phyloP scores from a whole-genome alignment of 1,284 basidiomycete species.

The Phlebopus sp. region DNA sequence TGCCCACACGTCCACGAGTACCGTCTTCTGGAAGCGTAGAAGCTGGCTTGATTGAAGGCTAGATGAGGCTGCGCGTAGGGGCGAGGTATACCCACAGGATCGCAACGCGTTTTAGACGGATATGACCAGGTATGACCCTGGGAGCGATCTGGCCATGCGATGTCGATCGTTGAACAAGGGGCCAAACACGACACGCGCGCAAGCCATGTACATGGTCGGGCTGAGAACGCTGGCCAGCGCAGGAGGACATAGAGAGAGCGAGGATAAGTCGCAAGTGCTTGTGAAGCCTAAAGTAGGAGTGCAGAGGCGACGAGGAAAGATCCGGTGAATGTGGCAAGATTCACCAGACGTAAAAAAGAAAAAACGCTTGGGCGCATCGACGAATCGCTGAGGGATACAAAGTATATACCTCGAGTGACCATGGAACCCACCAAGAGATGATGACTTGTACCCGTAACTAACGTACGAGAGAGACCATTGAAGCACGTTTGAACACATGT shows the following conservation, averaged over 20 bases:
- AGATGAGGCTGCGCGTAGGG: slow-evolving; percentile 60
- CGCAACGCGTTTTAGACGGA: slow-evolving; percentile 65
- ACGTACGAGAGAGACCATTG: too few species aligned
- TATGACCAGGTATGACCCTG: slow-evolving; percentile 54
- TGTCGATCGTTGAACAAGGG: slow-evolving; percentile 70
- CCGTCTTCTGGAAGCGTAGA: slow-evolving; percentile 55
- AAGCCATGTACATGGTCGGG: slow-evolving; percentile 68
- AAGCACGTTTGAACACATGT: too few species aligned
- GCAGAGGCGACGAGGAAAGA: slow-evolving; percentile 60
- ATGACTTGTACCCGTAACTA: too few species aligned
- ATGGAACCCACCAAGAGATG: too few species aligned
- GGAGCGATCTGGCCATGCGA: slow-evolving; percentile 68
- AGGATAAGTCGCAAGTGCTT: slow-evolving; percentile 71
- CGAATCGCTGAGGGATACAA: too few species aligned
- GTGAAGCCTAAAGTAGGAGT: slow-evolving; percentile 63
- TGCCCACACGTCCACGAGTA: slow-evolving; percentile 56
- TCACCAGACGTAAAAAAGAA: slow-evolving; percentile 53
- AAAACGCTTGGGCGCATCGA: too few species aligned
- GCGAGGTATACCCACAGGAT: slow-evolving; percentile 73
- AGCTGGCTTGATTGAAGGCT: slow-evolving; percentile 61
- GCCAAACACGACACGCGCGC: slow-evolving; percentile 69
- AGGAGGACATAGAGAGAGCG: slow-evolving; percentile 71
- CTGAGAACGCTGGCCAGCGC: slow-evolving; percentile 65
- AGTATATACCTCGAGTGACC: too few species aligned
- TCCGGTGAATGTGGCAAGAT: slow-evolving; percentile 62